Evolutionary conservation across 176 grass and related monocot species (phyloP), one percentile per base, ranked within the genome.

Genomic region (Ananas comosus): DNA sequence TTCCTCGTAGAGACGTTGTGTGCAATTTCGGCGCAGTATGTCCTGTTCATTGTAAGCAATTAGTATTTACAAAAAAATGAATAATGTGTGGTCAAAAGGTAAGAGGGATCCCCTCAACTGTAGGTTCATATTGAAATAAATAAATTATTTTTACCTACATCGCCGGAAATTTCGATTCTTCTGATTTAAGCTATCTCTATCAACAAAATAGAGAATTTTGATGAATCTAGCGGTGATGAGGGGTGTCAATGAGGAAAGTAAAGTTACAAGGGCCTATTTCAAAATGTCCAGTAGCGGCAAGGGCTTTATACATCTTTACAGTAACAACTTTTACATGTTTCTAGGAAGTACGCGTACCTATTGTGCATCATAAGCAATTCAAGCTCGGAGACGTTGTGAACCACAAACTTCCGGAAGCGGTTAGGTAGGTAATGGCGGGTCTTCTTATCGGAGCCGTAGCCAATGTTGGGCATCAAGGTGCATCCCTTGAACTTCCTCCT

Each of bases 281-380:
- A 42, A 42, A 42, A 42, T 42, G 33, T 42, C 33, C 33, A 42
- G 5, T 42, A 42, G 33, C 7, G 7, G 33, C 33, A 6, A 4
- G 33, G 33, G 4, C 33, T 42, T 42, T 7, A 42, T 7, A 42
- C 33, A 21, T 18, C 21, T 61, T 10, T 10, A 6, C 10, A 61
- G 17, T 18, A 61, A 61, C 8, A 61, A 11, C 1, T 9, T 22
- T 61, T 61, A 18, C 13, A 16, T 61, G 48, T 3, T 22, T 56
- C 47, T 19, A 22, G 23, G 12, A 10, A 70, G 49, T 13, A 13
- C 33, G 7, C 8, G 11, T 64, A 85, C 83, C 89, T 88, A 76
- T 92, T 90, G 76, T 95, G 87, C 89, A 92, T 92, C 89, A 92
- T 95, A n/a, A 90, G 81, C 67, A 95, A 51, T 67, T 90, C 76